Base-by-base conservation (phyloP, 2,329 filamentous ascomycete species). In the Karstenula rhodostoma region DNA sequence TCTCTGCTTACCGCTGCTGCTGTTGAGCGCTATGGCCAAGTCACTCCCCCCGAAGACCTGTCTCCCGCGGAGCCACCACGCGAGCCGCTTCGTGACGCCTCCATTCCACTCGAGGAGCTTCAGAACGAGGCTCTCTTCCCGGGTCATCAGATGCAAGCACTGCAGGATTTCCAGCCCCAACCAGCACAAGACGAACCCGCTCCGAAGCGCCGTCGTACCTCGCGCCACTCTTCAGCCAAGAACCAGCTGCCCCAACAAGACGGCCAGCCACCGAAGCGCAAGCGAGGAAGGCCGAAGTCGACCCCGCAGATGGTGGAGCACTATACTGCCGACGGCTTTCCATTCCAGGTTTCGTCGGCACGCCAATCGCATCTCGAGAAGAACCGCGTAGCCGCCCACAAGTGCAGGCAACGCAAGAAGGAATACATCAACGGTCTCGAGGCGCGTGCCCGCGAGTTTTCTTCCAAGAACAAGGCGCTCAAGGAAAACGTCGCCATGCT, bases 371-470 rank as follows among this genome's bases (percentile, higher is more conserved):
- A 77, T 67, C 82, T 92, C 0, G 88, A 91, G 75, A 86, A 90
- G 61, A 93, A 93, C 73, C 84, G 90, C 10, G 79, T 90, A 2
- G 90, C 90, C 0, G 90, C 90, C 1, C 90, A 87, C 73, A 92
- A 92, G 72, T 93, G 90, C 70, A 86, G 90, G 3, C 85, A 89
- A 69, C 91, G 91, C 78, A 87, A 87, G 76, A 87, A 87, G 74
- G 83, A 85, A 61, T 85, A 85, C 67, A 84, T 82, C 37, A 78
- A 82, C 57, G 70, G 79, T 40, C 80, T 87, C 15, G 85, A 87
- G 64, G 75, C 75, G 33, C 77, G 77, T 50, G 77, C 78, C n/a
- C 74, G 80, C 43, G 75, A 78, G 9, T 75, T 77, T 27, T 75
- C 73, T 2, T 56, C 68, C 9, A 73, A 73, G 62, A 76, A 78